Base-by-base conservation (phyloP, 1,284 basidiomycete species). In the Cryptococcus sp. region DNA sequence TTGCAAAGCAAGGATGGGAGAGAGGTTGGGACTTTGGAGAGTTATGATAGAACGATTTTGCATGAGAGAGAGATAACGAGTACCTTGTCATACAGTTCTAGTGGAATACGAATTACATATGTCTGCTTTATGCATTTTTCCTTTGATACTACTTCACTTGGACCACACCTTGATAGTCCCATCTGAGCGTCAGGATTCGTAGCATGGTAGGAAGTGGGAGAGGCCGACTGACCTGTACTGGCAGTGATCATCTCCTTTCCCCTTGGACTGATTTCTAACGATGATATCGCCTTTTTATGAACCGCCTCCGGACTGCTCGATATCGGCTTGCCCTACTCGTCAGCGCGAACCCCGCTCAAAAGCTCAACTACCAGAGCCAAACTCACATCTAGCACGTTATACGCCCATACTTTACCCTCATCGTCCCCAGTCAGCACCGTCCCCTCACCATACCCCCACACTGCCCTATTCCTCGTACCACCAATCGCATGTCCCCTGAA, bases 311-410 rank as follows among this genome's bases (percentile, higher is more conserved):
- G 86, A 36, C 81, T 82, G 21, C 80, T 81, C 48, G 78, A 74
- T 19, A 89, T 62, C 19, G 81, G 74, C 47, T 81, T 82, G 5
- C 81, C 85, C 87, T 88, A 59, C 45, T 28, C 16, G 21, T 49
- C 16, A 54, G 50, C 24, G 19, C 14, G 9, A 6, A 38, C 23
- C 26, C 16, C 31, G 37, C 22, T 31, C 25, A 12, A 18, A 39
- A 19, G 32, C 28, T 18, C 12, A 10, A 18, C 26, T 16, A 4
- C 16, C 10, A 11, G 9, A 7, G 12, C 9, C 7, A 12, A 23
- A 78, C 84, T 63, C 70, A 90, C 89, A 68, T 90, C 85, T 24
- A 95, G 79, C 47, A 97, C 75, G 64, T 94, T 90, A 93, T 94
- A 99, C 33, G 81, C 82, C 85, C 88, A 92, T 5, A 98, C 75